Conservation (phyloP, 1,284 basidiomycete genomes). For the Moesziomyces parantarcticus region DNA sequence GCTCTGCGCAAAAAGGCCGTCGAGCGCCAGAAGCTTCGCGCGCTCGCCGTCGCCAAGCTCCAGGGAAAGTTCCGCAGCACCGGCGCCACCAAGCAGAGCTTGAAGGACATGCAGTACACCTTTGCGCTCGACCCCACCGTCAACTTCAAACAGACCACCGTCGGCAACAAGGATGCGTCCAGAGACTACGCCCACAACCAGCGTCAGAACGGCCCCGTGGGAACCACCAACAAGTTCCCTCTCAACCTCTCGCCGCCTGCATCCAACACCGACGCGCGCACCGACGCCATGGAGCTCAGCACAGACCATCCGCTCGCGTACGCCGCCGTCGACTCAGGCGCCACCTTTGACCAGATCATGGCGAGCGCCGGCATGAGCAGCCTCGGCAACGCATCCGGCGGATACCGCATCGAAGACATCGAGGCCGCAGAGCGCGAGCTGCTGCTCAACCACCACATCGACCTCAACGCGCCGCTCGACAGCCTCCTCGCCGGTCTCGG, state of each 20-base stretch:
- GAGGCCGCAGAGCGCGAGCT: conserved; percentile 52
- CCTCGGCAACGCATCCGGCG: conserved; percentile 12
- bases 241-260: conserved; percentile 29
- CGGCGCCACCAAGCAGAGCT: conserved; percentile 29
- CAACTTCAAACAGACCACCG: conserved; percentile 47
- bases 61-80: conserved; percentile 38
- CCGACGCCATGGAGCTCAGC: conserved; percentile 17
- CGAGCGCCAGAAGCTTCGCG: conserved; percentile 46
- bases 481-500: conserved; percentile 48
- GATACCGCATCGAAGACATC: conserved; percentile 49
- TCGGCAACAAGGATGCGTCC: conserved; percentile 36
- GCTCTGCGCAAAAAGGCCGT: conserved; percentile 43
- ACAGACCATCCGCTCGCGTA: conserved; percentile 8
- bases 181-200: conserved; percentile 29
- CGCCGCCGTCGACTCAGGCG: conserved; percentile 12
- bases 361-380: conserved; percentile 24
- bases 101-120: conserved; percentile 47
- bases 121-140: conserved; percentile 42
- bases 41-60: conserved; percentile 44
- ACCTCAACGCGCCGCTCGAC: conserved; percentile 52
- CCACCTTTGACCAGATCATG: conserved; percentile 40
- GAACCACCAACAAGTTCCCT: conserved; percentile 44
- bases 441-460: conserved; percentile 45
- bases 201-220: conserved; percentile 32
- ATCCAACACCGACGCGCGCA: conserved; percentile 11